Base-by-base conservation (phyloP, 2,329 filamentous ascomycete genomes). In the Curvularia spicifera region DNA sequence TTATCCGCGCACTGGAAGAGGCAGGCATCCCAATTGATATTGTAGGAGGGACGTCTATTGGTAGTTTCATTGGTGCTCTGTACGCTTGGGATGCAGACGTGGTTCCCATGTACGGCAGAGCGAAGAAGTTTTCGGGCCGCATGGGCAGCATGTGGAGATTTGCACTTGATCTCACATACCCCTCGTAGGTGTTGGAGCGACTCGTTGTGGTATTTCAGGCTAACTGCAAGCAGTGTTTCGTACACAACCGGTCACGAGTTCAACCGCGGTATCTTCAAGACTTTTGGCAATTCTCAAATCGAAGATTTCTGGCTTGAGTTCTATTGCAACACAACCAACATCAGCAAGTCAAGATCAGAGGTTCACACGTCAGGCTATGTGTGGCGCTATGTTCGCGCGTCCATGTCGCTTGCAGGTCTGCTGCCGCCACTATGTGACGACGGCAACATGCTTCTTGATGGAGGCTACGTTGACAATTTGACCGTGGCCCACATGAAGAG, bases 61-160 rank as follows among this genome's bases (percentile, higher is more conserved):
- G 95, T 15, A 87, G 94, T 1, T 98, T 99, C 74, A 93, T 98
- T 53, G 95, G 96, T 7, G 95, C 91, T 1, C 82, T 99, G 1
- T 99, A 99, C 75, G 95, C 96, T 1, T 91, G 94, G 56, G 95
- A 99, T 74, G 95, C 94, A 9, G 96, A 99, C 72, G 89, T 97
- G 0, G 94, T 99, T 4, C 95, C 95, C 12, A 97, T 98, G 85
- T 97, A 96, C 70, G 95, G 95, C 0, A 86, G 96, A 45, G 93
- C 93, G 13, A 99, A 99, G 84, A 97, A 97, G 75, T 99, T 99
- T 76, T 87, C 95, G 0, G 93, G 95, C 4, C 90, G 96, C n/a
- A 99, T 99, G 96, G 92, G 91, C 44, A 98, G 94, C 77, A 91
- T 98, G 79, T 99, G 95, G 95, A 88, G 95, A n/a, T 97, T 99